Evolutionary conservation across 2,329 filamentous ascomycete species (phyloP).

Genomic region (Arthroderma uncinatum): DNA sequence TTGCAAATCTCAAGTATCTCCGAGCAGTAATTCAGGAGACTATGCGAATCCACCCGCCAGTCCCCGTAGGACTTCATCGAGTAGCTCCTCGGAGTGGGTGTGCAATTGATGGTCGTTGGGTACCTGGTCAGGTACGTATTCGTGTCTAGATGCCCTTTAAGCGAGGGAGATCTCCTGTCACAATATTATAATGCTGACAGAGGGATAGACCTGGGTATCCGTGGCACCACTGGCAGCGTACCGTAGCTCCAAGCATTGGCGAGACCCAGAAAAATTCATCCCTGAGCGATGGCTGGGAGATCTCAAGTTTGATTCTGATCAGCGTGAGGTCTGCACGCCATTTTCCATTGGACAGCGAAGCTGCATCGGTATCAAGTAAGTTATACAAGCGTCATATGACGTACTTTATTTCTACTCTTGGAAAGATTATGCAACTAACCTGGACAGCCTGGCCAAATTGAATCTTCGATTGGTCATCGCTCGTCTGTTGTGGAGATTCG

Average conservation of each 20-base stretch:
- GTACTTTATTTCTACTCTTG: too few species aligned
- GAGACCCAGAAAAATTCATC: not conserved
- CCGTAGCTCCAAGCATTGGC: not conserved
- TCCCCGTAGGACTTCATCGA: conserved; percentile 61
- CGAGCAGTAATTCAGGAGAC: conserved; percentile 69
- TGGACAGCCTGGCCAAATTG: too few species aligned
- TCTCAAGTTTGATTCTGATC: not conserved
- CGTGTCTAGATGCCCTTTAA: too few species aligned
- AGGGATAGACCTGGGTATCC: not conserved
- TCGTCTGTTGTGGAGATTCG: not conserved
- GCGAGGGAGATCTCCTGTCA: too few species aligned
- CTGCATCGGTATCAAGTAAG: not conserved
- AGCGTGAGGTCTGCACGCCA: not conserved
- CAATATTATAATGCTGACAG: too few species aligned
- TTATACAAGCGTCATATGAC: not conserved
- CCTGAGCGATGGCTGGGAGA: not conserved
- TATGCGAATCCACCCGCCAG: conserved; percentile 63
- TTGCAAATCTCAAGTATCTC: conserved; percentile 60
- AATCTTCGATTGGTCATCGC: not conserved
- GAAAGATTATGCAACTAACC: too few species aligned
- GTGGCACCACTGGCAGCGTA: not conserved
- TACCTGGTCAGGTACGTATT: not conserved
- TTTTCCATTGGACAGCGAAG: not conserved
- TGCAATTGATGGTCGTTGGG: not conserved
- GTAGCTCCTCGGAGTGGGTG: conserved; percentile 45